Percentiles rank a stretch among this genome's conserved stretches.
Evolutionary conservation across 768 basidiomycete genomes (phyloP).

Genomic region (Auriscalpium vulgare): DNA sequence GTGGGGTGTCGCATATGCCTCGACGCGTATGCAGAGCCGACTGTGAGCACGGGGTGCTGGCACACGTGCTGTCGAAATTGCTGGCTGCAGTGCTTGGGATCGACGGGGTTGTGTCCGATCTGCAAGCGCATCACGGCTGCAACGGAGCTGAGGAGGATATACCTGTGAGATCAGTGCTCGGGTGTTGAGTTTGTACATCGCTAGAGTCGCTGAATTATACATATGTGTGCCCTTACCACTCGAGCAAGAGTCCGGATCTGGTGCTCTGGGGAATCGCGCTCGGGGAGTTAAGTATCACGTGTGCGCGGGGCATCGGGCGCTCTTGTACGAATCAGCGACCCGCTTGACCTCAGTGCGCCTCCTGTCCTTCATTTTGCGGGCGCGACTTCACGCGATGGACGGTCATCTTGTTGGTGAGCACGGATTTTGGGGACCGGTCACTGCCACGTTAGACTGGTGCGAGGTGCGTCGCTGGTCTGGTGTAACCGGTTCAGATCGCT

Average conservation of each 20-base stretch:
- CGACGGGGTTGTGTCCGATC: slow-evolving; percentile 78
- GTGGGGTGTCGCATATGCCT: slow-evolving; percentile 71
- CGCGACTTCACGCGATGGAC: not conserved
- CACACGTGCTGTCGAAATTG: slow-evolving; percentile 79
- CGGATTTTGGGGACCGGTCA: slow-evolving; percentile 57
- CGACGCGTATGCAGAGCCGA: slow-evolving; percentile 70
- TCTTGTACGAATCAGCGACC: too few species aligned
- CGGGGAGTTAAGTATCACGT: too few species aligned
- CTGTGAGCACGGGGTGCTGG: slow-evolving; percentile 81
- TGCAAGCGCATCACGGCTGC: slow-evolving; percentile 81
- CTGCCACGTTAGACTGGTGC: slow-evolving; percentile 70
- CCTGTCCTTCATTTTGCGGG: too few species aligned
- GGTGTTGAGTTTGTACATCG: too few species aligned
- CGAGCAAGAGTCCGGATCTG: too few species aligned
- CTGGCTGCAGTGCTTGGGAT: slow-evolving; percentile 78
- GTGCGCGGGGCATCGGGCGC: too few species aligned
- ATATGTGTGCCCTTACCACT: too few species aligned
- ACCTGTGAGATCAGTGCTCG: slow-evolving; percentile 35
- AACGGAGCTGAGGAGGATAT: slow-evolving; percentile 67
- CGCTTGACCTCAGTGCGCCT: too few species aligned
- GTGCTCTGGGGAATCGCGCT: too few species aligned
- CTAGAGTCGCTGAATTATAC: too few species aligned
- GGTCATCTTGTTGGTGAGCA: not conserved
- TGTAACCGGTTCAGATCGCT: not conserved
- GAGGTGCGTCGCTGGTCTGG: slow-evolving; percentile 35